phyloP scores from a whole-genome alignment of 148 eudicot species.

The Arbutus unedo region DNA sequence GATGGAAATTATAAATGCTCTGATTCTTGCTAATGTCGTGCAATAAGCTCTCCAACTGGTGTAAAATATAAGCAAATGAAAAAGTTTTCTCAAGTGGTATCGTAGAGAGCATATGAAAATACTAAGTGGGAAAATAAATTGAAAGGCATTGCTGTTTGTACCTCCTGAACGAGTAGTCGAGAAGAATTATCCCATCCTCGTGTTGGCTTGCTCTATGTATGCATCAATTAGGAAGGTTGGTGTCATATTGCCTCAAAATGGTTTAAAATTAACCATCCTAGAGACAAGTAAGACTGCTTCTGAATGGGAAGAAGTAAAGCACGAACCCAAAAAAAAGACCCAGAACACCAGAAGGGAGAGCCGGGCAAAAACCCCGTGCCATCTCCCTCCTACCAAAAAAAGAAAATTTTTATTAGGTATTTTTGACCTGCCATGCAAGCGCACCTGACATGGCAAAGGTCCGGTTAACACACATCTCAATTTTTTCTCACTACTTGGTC shows the following conservation, averaged over 20 bases:
- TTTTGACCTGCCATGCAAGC: slow-evolving; percentile 32
- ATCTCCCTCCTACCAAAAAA: slow-evolving; percentile 42
- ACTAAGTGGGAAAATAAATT: too few species aligned
- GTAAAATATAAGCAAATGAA: too few species aligned
- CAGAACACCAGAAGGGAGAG: slow-evolving; percentile 39
- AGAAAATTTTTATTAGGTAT: background rate
- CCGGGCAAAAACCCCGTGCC: slow-evolving; percentile 66
- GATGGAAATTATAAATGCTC: too few species aligned
- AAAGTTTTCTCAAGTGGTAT: too few species aligned
- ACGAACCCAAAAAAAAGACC: background rate
- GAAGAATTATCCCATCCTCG: too few species aligned
- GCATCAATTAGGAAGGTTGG: too few species aligned
- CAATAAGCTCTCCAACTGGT: too few species aligned
- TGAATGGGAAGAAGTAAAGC: background rate
- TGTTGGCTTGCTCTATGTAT: too few species aligned
- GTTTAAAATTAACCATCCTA: background rate
- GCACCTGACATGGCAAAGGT: slow-evolving; percentile 75
- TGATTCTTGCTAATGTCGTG: too few species aligned
- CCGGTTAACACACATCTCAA: slow-evolving; percentile 21
- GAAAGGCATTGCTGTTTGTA: too few species aligned
- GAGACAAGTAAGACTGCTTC: background rate
- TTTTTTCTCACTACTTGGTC: background rate
- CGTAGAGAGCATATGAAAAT: too few species aligned
- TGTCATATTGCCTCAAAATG: background rate
- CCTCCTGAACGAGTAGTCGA: too few species aligned